Evolutionary conservation across 2,329 filamentous ascomycete species (phyloP).

Genomic region (Grosmannia clavigera): DNA sequence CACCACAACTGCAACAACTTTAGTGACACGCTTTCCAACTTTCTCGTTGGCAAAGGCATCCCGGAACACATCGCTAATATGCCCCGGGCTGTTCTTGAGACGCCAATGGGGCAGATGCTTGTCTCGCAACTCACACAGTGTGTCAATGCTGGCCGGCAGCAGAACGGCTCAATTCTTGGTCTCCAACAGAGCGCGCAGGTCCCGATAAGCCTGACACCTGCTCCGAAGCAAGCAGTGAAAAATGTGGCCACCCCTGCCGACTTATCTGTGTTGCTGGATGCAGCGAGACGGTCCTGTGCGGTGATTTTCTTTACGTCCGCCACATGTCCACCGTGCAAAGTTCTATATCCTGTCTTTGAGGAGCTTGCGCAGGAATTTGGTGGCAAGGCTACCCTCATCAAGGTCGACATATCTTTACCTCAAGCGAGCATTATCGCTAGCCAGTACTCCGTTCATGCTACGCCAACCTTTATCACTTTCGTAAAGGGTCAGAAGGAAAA

Average conservation of each 20-base stretch:
- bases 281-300: constrained; percentile 55
- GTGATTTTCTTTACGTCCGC: constrained; percentile 88
- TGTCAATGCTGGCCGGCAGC: constrained; percentile 34
- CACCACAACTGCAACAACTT: constrained; percentile 98
- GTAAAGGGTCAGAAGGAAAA: constrained; percentile 63
- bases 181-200: constrained; percentile 23
- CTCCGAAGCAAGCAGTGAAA: not conserved
- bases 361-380: constrained; percentile 63
- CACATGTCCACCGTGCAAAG: constrained; percentile 74
- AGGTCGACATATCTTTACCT: constrained; percentile 59
- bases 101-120: constrained; percentile 80
- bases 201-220: not conserved
- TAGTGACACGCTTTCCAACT: constrained; percentile 81
- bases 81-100: constrained; percentile 72
- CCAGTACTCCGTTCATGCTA: constrained; percentile 58
- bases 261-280: constrained; percentile 46
- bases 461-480: constrained; percentile 83
- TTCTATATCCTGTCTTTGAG: constrained; percentile 71
- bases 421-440: constrained; percentile 47
- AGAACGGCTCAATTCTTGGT: constrained; percentile 39
- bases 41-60: constrained; percentile 78
- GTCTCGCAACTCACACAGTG: constrained; percentile 53
- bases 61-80: constrained; percentile 77
- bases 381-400: constrained; percentile 59
- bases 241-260: constrained; percentile 22